Evolutionary conservation across 495 filamentous ascomycete species (phyloP).

Genomic region (Neurospora sp.): DNA sequence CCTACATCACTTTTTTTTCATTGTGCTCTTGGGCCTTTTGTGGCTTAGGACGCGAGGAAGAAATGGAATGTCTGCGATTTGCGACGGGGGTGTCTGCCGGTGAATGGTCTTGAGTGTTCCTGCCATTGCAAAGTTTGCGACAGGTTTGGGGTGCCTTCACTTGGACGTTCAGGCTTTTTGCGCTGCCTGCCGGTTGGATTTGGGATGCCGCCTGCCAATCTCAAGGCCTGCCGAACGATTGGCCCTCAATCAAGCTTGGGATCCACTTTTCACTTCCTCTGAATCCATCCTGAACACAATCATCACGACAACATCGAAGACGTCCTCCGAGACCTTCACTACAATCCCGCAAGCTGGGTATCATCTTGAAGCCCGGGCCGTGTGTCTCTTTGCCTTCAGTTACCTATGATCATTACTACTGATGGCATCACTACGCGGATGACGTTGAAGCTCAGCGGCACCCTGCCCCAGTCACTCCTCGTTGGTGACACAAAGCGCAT

Average conservation of each 20-base stretch:
- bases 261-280: not conserved
- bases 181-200: not conserved
- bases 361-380: too few species aligned
- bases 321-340: too few species aligned
- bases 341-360: too few species aligned
- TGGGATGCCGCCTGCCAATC: not conserved
- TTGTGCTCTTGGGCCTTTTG: slow-evolving; percentile 29
- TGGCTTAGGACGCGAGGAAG: slow-evolving; percentile 32
- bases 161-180: not conserved
- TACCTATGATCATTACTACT: too few species aligned
- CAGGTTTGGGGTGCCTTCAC: not conserved
- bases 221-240: not conserved
- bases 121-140: not conserved
- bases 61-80: slow-evolving; percentile 2
- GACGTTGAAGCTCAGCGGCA: too few species aligned
- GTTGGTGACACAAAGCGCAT: not conserved
- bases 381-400: too few species aligned
- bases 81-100: not conserved
- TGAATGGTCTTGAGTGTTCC: not conserved
- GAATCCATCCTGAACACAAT: too few species aligned
- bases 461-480: too few species aligned
- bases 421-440: not conserved
- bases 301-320: too few species aligned
- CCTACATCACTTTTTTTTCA: slow-evolving; percentile 33
- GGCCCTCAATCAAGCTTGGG: not conserved